Evolutionary conservation across 2,329 filamentous ascomycete genomes (phyloP), one percentile per base, ranked within the genome.

Genomic region (Alternaria arbusti): DNA sequence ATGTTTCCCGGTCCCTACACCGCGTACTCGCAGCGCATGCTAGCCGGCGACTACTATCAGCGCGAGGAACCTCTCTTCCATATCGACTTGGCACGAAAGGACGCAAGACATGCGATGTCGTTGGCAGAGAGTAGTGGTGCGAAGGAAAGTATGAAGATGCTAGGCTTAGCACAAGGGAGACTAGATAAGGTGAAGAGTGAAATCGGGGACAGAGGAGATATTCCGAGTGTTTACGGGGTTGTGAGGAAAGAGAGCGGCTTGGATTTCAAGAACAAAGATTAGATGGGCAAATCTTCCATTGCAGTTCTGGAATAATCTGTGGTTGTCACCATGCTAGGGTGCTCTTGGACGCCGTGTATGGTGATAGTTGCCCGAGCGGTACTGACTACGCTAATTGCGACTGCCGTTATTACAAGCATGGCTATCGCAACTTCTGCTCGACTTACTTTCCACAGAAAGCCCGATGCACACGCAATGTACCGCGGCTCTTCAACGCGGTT

Each of bases 11-110:
- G 92, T 0, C 87, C 91, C 0, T 93, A 93, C 76, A 84, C 88
- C 0, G 90, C 88, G 6, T 97, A 97, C 77, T 90, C 89, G 15
- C 86, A 86, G 46, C 86, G 93, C 22, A 92, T 97, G 90, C 76
- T 88, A 51, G 83, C 83, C 1, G 93, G 93, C 1, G 91, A 93
- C 71, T 96, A 96, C 76, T 89, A 91, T 79, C 86, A 88, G 80
- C 85, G 91, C 12, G 88, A 91, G 23, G 90, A 90, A 76, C 94
- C 94, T n/a, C 82, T 96, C 9, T 97, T 97, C 78, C 88, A 88
- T 4, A 91, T 95, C 1, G 90, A 96, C 77, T 83, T 97, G 63
- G 94, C 93, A 6, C 84, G 90, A 65, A 97, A 97, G 78, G 94
- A 97, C 82, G 87, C 90, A 2, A 82, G 89, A 1, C 93, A 97